Evolutionary conservation across 2,329 filamentous ascomycete species (phyloP).

Genomic region (Didymella pinodella): DNA sequence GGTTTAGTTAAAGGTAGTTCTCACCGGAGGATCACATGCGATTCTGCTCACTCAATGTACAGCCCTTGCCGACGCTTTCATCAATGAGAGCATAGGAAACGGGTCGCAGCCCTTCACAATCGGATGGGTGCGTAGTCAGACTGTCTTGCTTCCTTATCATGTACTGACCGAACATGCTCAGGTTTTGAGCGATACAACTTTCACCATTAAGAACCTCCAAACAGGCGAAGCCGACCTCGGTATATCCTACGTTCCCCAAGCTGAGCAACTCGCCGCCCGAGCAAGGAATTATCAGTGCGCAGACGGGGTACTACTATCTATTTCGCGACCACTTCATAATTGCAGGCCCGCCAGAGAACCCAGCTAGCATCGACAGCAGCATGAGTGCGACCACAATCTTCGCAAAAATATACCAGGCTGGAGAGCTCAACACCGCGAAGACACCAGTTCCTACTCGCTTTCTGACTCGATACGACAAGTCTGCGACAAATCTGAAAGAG

Average conservation of each 20-base stretch:
- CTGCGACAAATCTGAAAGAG: slow-evolving; percentile 60
- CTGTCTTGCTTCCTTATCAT: neutral
- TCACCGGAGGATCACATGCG: no score
- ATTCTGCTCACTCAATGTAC: neutral
- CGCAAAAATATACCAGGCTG: slow-evolving; percentile 43
- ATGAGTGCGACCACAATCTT: slow-evolving; percentile 48
- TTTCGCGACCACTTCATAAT: slow-evolving; percentile 60
- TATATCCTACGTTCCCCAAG: slow-evolving; percentile 57
- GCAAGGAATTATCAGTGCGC: slow-evolving; percentile 47
- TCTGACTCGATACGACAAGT: slow-evolving; percentile 58
- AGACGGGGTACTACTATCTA: slow-evolving; percentile 50
- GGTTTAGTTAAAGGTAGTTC: slow-evolving; percentile 45
- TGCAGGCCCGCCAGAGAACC: slow-evolving; percentile 51
- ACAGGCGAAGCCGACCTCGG: slow-evolving; percentile 53
- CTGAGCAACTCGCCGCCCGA: slow-evolving; percentile 57
- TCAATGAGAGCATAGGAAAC: slow-evolving; percentile 42
- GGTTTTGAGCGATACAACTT: slow-evolving; percentile 56
- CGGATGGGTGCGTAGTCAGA: slow-evolving; percentile 49
- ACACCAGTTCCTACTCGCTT: slow-evolving; percentile 53
- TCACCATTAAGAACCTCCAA: slow-evolving; percentile 56
- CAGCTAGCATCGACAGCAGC: slow-evolving; percentile 43
- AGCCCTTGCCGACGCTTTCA: slow-evolving; percentile 52
- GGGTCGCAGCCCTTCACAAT: slow-evolving; percentile 51
- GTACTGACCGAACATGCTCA: neutral
- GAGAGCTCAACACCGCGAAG: slow-evolving; percentile 42